These are phyloP conservation scores for Tripterygium wilfordii DNA, from an alignment of 177 flowering plant species.

Conservation along the genomic window DNA sequence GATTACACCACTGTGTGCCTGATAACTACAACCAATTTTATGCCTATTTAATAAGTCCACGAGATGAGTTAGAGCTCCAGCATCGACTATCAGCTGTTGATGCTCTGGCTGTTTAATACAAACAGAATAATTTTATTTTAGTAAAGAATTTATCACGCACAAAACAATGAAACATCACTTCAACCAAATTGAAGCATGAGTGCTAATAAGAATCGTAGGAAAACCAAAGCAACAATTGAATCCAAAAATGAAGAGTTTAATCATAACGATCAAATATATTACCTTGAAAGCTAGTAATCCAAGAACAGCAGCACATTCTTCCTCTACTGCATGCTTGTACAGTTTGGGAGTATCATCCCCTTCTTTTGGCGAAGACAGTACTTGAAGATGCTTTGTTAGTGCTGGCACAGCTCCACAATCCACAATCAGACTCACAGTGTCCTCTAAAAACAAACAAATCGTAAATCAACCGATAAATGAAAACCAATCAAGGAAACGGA, in stretches of 20 bases:
- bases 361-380: constrained; percentile 30
- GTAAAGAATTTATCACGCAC: not conserved
- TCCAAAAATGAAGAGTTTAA: not conserved
- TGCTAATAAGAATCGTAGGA: not conserved
- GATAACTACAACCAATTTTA: constrained; percentile 26
- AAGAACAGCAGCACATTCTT: constrained; percentile 65
- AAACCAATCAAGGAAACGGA: too few relatives aligned
- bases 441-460: constrained; percentile 37
- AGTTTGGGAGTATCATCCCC: constrained; percentile 27
- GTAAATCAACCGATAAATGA: not conserved
- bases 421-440: constrained; percentile 59
- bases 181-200: not conserved
- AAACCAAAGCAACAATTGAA: not conserved
- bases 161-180: not conserved
- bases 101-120: constrained; percentile 63
- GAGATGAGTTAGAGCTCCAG: constrained; percentile 74
- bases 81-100: constrained; percentile 79
- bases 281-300: constrained; percentile 84
- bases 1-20: constrained; percentile 55
- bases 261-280: constrained; percentile 2
- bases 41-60: constrained; percentile 59
- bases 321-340: constrained; percentile 75
- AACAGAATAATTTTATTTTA: not conserved
- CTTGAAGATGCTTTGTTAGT: constrained; percentile 57
- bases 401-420: constrained; percentile 70